These are phyloP conservation scores for Schizosaccharomyces cryophilus DNA, from an alignment of 805 yeast species.

Conservation along the genomic window DNA sequence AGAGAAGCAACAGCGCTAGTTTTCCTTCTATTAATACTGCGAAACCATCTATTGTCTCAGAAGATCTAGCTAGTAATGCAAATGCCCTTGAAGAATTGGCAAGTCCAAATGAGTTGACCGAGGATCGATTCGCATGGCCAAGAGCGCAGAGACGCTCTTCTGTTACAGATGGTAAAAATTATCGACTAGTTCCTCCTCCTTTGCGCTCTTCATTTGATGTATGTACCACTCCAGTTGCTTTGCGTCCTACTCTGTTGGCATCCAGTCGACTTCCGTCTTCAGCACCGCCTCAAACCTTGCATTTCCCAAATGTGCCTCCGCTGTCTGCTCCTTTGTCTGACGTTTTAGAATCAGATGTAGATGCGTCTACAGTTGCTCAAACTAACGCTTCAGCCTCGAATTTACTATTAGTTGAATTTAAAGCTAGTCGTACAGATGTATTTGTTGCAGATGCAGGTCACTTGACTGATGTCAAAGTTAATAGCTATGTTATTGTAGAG, in stretches of 20 bases:
- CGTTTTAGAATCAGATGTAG: not conserved
- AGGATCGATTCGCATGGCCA: too few species aligned
- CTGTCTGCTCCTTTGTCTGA: not conserved
- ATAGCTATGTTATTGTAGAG: conserved; percentile 58
- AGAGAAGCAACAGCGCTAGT: not conserved
- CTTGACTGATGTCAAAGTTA: conserved; percentile 19
- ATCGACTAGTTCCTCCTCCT: not conserved
- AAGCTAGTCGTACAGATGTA: conserved; percentile 57
- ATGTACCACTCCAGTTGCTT: too few species aligned
- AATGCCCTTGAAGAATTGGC: too few species aligned
- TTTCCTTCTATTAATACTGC: not conserved
- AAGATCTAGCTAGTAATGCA: not conserved
- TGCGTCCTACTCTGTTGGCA: too few species aligned
- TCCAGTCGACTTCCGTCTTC: too few species aligned
- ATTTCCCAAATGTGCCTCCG: not conserved
- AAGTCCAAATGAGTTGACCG: too few species aligned
- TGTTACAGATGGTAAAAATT: not conserved
- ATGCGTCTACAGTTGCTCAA: not conserved
- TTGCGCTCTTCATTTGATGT: too few species aligned
- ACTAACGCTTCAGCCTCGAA: not conserved
- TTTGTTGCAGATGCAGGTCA: conserved; percentile 30
- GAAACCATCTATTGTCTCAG: not conserved
- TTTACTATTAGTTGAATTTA: conserved; percentile 35
- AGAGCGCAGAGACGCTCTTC: not conserved
- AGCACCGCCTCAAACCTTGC: too few species aligned